Percentiles rank a stretch among this genome's conserved stretches.
These are phyloP conservation scores for Odontarrhena argentea DNA, from an alignment of 345 rosid species.

Conservation along the genomic window DNA sequence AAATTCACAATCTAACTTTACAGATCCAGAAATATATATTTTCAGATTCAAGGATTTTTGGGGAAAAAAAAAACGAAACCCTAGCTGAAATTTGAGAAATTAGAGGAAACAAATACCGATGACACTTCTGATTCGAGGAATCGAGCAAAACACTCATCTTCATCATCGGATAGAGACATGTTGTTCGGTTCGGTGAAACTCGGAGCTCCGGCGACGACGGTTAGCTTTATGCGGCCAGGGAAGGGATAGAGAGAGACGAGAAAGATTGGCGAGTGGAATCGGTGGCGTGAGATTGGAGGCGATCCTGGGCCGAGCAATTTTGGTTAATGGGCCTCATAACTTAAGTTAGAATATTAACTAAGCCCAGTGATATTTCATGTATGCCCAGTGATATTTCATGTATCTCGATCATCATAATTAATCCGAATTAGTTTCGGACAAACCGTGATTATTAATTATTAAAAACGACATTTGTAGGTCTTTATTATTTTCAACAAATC, in stretches of 20 bases:
- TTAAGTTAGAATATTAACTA: neutral
- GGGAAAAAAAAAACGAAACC: slow-evolving; percentile 16
- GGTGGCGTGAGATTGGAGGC: slow-evolving; percentile 36
- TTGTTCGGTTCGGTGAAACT: neutral
- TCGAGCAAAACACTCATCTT: slow-evolving; percentile 63
- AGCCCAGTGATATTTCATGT: neutral
- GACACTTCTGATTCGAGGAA: slow-evolving; percentile 82
- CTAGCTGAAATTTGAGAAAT: neutral
- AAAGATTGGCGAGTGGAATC: slow-evolving; percentile 18
- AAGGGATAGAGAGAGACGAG: slow-evolving; percentile 18
- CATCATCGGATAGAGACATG: slow-evolving; percentile 68
- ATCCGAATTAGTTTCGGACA: neutral
- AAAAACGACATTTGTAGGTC: no score
- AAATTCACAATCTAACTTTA: neutral
- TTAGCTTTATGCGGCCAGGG: slow-evolving; percentile 20
- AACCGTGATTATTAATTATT: neutral
- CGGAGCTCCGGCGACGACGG: slow-evolving; percentile 39
- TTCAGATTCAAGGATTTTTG: neutral
- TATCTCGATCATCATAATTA: neutral
- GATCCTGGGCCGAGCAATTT: slow-evolving; percentile 11
- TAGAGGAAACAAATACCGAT: slow-evolving; percentile 40
- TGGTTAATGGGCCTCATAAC: neutral
- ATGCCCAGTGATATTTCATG: neutral
- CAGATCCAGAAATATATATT: neutral
- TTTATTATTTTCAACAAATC: no score